Conservation (phyloP, 208 protist species). For the Leishmania amazonensis region DNA sequence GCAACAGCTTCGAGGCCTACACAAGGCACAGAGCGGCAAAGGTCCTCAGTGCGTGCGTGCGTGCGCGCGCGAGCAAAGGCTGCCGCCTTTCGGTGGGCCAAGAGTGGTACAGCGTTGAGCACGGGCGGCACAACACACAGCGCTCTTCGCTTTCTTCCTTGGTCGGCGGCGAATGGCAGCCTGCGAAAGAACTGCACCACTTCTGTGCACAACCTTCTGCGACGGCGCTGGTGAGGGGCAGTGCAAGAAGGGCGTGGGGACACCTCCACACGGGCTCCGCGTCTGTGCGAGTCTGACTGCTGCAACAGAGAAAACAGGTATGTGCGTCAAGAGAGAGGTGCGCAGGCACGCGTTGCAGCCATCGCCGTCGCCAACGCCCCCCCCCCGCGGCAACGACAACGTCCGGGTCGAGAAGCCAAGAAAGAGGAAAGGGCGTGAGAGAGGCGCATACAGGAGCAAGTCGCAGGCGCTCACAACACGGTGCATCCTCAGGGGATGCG, state of each 20-base stretch:
- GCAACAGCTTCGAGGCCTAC: background rate
- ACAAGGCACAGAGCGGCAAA: background rate
- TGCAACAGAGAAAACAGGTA: background rate
- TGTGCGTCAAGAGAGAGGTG: background rate
- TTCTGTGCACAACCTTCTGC: background rate
- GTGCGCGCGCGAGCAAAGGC: background rate
- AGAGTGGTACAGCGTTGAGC: background rate
- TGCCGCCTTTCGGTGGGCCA: background rate
- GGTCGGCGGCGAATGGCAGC: background rate
- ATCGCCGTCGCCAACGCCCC: background rate
- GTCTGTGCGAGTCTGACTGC: background rate
- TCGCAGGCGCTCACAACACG: background rate
- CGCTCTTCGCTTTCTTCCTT: background rate
- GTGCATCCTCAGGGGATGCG: background rate
- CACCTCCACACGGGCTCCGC: background rate
- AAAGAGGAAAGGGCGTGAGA: background rate
- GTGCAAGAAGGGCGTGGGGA: background rate
- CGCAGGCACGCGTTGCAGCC: background rate
- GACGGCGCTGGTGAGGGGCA: background rate
- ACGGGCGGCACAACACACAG: too few species aligned
- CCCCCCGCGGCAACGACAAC: background rate
- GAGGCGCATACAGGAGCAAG: background rate
- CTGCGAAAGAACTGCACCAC: background rate
- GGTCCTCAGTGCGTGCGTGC: background rate
- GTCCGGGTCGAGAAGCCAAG: background rate